A percentile compares a stretch with the other conserved stretches of the same genome.
phyloP scores from a whole-genome alignment of 2,329 filamentous ascomycete species.

The Graphilbum sp. region DNA sequence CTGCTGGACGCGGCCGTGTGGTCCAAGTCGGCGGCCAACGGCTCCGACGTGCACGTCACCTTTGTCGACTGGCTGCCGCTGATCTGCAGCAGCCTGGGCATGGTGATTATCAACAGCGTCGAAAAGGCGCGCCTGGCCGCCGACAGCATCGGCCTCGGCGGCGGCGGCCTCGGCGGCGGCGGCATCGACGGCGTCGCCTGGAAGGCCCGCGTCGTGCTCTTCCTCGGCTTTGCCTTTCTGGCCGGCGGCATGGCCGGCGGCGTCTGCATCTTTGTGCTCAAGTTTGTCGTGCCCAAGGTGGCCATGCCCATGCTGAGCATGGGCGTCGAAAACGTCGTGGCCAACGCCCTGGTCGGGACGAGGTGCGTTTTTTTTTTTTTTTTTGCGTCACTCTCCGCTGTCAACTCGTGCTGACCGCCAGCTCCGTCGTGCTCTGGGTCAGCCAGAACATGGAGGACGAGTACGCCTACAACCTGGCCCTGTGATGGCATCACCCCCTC shows the following conservation, averaged over 20 bases:
- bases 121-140: constrained; percentile 49
- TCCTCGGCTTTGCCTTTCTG: constrained; percentile 47
- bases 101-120: constrained; percentile 56
- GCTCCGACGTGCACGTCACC: constrained; percentile 43
- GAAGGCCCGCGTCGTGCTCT: constrained; percentile 52
- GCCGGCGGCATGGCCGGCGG: constrained; percentile 54
- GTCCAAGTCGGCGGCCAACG: constrained; percentile 45
- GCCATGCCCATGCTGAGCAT: constrained; percentile 44
- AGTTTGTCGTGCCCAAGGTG: constrained; percentile 41
- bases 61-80: constrained; percentile 57
- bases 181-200: constrained; percentile 39
- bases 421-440: constrained; percentile 49
- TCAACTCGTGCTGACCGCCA: constrained; percentile 13
- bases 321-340: constrained; percentile 50
- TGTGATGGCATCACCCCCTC: constrained; percentile 21
- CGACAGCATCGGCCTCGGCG: constrained; percentile 44
- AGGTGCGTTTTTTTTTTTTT: constrained; percentile 25
- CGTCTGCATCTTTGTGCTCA: constrained; percentile 51
- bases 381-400: background rate
- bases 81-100: constrained; percentile 49
- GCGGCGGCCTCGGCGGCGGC: constrained; percentile 6
- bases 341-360: constrained; percentile 45
- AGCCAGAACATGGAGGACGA: constrained; percentile 61
- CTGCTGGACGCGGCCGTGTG: constrained; percentile 52
- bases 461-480: constrained; percentile 50